Conservation (phyloP, 2,329 filamentous ascomycete species). For the Calonectria hawksworthii region DNA sequence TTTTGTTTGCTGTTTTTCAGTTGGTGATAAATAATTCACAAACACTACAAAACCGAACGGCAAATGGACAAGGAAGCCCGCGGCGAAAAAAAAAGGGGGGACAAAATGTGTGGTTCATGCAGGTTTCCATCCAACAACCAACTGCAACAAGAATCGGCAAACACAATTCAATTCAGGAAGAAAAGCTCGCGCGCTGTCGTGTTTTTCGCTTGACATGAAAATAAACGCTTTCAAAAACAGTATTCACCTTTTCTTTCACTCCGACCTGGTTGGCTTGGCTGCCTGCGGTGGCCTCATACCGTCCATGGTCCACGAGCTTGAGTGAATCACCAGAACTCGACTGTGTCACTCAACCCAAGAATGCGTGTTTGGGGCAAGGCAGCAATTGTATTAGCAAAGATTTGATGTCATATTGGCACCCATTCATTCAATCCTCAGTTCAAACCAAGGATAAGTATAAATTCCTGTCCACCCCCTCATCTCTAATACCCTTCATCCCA, state of each 20-base stretch:
- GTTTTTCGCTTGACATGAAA: too few species aligned
- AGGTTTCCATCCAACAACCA: neutral
- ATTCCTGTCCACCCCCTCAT: too few species aligned
- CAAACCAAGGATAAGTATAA: neutral
- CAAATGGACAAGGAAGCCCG: neutral
- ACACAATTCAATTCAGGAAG: neutral
- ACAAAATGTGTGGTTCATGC: neutral
- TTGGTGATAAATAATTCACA: neutral
- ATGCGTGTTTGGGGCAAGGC: neutral
- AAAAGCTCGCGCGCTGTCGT: too few species aligned
- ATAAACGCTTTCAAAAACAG: too few species aligned
- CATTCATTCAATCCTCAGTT: neutral
- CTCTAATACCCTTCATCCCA: neutral
- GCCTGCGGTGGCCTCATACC: neutral
- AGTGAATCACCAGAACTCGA: neutral
- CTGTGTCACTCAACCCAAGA: neutral
- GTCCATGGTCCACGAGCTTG: neutral
- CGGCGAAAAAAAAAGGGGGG: neutral
- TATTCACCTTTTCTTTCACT: too few species aligned
- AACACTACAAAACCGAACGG: neutral
- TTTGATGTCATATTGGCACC: neutral
- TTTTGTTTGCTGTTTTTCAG: neutral
- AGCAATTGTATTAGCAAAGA: neutral
- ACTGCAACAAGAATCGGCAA: neutral
- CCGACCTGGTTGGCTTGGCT: neutral